Evolutionary conservation across 2,329 filamentous ascomycete genomes (phyloP).

Genomic region (Niveomyces coronatus): DNA sequence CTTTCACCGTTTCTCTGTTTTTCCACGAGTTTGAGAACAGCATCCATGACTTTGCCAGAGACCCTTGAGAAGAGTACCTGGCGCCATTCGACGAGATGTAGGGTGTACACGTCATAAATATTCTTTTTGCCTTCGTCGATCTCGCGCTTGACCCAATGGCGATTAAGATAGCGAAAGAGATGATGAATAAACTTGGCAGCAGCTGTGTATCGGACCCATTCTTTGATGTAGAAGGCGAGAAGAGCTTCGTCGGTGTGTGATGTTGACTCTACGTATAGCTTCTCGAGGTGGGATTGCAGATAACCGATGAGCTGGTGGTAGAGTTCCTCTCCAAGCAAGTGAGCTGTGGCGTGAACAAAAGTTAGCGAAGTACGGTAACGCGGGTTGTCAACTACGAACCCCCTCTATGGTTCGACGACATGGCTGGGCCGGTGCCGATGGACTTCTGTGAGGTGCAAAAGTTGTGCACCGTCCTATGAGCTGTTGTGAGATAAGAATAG

Average conservation of each 20-base stretch:
- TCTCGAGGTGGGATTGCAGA: conserved; percentile 64
- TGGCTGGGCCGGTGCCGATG: conserved; percentile 44
- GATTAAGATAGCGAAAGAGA: conserved; percentile 88
- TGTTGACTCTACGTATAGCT: conserved; percentile 61
- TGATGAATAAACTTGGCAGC: conserved; percentile 97
- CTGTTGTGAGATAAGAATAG: conserved; percentile 24
- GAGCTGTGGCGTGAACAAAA: conserved; percentile 43
- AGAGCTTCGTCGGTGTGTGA: conserved; percentile 83
- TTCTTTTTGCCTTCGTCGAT: conserved; percentile 99
- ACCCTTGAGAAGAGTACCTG: conserved; percentile 80
- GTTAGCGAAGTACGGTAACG: background rate
- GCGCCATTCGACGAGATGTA: conserved; percentile 94
- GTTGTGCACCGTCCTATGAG: conserved; percentile 76
- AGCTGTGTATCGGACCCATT: conserved; percentile 93
- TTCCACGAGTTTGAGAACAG: conserved; percentile 89
- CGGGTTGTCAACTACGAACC: conserved; percentile 34
- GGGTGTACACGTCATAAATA: conserved; percentile 94
- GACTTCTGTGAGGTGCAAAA: conserved; percentile 98
- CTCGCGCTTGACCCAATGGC: conserved; percentile 98
- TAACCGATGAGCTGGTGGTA: conserved; percentile 88
- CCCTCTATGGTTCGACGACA: conserved; percentile 41
- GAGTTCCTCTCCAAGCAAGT: conserved; percentile 89
- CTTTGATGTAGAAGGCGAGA: conserved; percentile 84
- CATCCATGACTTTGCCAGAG: conserved; percentile 83
- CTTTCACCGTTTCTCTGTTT: conserved; percentile 97